Evolutionary conservation across 139 green algal species (phyloP), one percentile per base, ranked within the genome.

Genomic region (Astrephomene gubernaculifera): DNA sequence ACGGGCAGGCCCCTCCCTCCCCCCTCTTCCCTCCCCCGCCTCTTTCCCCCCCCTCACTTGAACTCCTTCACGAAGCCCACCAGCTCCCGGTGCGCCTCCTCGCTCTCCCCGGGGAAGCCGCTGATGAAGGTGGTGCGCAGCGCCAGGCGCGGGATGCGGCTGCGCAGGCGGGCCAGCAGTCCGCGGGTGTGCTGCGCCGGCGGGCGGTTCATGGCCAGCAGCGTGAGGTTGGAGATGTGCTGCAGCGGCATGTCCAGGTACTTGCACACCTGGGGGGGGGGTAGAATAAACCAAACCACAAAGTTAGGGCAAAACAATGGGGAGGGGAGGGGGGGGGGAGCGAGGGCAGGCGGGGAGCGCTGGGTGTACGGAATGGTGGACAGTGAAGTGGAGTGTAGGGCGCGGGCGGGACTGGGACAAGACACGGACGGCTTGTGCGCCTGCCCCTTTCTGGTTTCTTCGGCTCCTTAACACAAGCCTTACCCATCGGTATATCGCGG

Each of bases 171-270:
- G 36, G 87, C 25, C 64, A 98, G 92, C 87, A 98, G 88, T n/a
- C 87, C 88, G 17, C 43, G 4, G 5, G 78, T 92, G 90, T 97
- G 95, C 45, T 86, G 88, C 60, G 88, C 81, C 0, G 95, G 93
- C 39, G 96, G 96, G 33, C 96, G 89, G 85, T 97, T 97, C 96
- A 98, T 98, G 44, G 75, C 81, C 63, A 98, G 93, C 63, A 98
- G 92, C 14, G 91, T 93, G 38, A 97, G 81, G 88, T 97, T 97
- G 89, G 80, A 91, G 75, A 97, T 96, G 91, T 98, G 96, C 90
- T 98, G 96, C 88, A 98, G 90, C 60, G 96, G 96, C 29, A 98
- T 98, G 92, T 98, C 96, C 52, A 98, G 95, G 91, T 98, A 98
- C 87, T 98, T 98, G 92, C 92, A 96, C 52, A 98, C 94, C 93